Conservation (phyloP, 805 yeast genomes). For the Cyberlindnera japonica region DNA sequence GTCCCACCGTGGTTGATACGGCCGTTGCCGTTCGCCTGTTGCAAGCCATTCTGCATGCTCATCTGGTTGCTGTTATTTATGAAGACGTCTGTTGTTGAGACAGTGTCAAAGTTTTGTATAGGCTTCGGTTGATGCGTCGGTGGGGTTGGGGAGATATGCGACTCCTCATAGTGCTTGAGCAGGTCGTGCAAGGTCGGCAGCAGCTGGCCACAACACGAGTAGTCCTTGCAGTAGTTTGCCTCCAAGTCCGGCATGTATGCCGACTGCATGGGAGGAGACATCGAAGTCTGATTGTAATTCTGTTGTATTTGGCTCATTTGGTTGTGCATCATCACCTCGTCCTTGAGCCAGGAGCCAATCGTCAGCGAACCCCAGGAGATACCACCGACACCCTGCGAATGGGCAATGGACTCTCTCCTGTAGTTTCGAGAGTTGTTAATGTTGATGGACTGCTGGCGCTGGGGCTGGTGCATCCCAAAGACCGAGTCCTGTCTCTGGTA, state of each 20-base stretch:
- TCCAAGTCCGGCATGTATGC: conserved; percentile 89
- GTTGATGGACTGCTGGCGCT: conserved; percentile 20
- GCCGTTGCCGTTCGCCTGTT: conserved; percentile 22
- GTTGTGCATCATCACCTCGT: conserved; percentile 70
- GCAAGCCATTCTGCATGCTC: conserved; percentile 11
- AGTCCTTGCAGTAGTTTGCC: conserved; percentile 95
- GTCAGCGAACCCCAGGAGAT: conserved; percentile 96
- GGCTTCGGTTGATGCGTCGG: conserved; percentile 45
- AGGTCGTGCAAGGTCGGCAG: conserved; percentile 93
- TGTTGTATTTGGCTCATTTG: conserved; percentile 13
- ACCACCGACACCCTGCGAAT: conserved; percentile 97
- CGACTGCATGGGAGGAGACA: conserved; percentile 64
- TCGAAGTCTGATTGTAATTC: conserved; percentile 16
- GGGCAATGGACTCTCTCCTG: conserved; percentile 89
- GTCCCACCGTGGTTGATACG: conserved; percentile 21
- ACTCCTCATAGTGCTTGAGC: conserved; percentile 92
- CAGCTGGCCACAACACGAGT: conserved; percentile 90
- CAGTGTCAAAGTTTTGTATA: conserved; percentile 75
- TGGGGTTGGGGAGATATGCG: conserved; percentile 73
- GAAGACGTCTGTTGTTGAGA: conserved; percentile 90
- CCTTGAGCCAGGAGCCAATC: conserved; percentile 93
- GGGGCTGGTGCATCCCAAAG: conserved; percentile 12
- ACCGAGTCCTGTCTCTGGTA: conserved; percentile 21
- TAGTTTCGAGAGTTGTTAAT: conserved; percentile 41
- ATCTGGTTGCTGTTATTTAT: conserved; percentile 40